These are phyloP conservation scores for Astrocystis sublimbata DNA, from an alignment of 495 filamentous ascomycete species.

Conservation along the genomic window DNA sequence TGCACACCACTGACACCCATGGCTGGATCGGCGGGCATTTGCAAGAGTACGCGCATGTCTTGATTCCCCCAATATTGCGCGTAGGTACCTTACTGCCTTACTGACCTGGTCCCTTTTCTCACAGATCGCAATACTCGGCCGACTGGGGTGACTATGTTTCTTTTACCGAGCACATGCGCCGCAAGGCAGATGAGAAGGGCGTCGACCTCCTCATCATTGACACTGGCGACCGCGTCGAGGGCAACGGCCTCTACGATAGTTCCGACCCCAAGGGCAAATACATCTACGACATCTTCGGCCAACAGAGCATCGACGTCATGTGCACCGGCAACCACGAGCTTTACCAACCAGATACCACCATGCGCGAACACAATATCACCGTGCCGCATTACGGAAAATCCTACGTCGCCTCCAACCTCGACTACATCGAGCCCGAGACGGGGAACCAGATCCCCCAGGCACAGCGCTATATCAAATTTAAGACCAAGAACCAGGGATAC, in stretches of 20 bases:
- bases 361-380: slow-evolving; percentile 72
- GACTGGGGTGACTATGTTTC: slow-evolving; percentile 99
- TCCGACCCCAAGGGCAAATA: slow-evolving; percentile 86
- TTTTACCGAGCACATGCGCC: slow-evolving; percentile 78
- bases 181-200: slow-evolving; percentile 72
- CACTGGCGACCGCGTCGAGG: slow-evolving; percentile 92
- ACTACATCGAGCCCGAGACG: slow-evolving; percentile 74
- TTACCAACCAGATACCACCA: slow-evolving; percentile 75
- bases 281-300: slow-evolving; percentile 77
- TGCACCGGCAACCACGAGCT: slow-evolving; percentile 95
- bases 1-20: slow-evolving; percentile 93
- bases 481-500: slow-evolving; percentile 81
- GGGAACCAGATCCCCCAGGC: slow-evolving; percentile 74
- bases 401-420: slow-evolving; percentile 89
- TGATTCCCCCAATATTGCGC: background rate
- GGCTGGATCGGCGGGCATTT: slow-evolving; percentile 95
- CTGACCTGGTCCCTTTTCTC: background rate
- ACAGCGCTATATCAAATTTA: slow-evolving; percentile 81
- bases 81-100: no score
- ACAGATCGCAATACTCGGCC: slow-evolving; percentile 81
- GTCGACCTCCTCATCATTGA: slow-evolving; percentile 87
- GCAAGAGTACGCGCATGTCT: slow-evolving; percentile 62
- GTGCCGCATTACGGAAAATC: slow-evolving; percentile 74
- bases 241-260: slow-evolving; percentile 94
- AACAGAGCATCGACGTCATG: slow-evolving; percentile 81